Evolutionary conservation across 306 rosid species (phyloP).

Genomic region (Ormosia semicastrata): DNA sequence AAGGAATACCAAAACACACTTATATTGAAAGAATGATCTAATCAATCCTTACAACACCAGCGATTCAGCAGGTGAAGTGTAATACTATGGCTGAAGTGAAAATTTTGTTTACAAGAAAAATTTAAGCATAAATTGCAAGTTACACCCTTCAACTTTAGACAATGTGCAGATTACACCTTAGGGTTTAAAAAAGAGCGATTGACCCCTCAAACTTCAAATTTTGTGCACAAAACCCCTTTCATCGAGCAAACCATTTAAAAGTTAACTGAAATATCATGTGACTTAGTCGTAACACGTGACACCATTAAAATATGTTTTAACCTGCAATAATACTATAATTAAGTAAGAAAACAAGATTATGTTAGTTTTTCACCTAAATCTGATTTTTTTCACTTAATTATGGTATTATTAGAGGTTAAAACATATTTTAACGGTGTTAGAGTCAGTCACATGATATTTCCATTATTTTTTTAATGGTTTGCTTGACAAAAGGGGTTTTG

Average conservation of each 20-base stretch:
- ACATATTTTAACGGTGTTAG: background rate
- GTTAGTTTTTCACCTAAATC: background rate
- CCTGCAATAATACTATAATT: background rate
- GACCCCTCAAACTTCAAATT: background rate
- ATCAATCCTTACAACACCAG: conserved; percentile 1
- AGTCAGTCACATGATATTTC: background rate
- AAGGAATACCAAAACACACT: background rate
- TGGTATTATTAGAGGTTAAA: background rate
- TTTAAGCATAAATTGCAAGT: background rate
- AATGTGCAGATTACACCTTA: background rate
- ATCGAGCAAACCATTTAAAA: background rate
- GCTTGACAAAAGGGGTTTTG: background rate
- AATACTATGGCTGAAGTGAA: background rate
- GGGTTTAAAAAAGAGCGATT: background rate
- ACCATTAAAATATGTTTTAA: background rate
- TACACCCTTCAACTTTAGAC: background rate
- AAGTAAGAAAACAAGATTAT: background rate
- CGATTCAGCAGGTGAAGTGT: background rate
- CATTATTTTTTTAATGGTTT: background rate
- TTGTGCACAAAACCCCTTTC: background rate
- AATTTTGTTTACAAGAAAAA: background rate
- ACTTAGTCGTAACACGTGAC: background rate
- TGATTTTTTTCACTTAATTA: background rate
- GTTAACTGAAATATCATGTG: background rate
- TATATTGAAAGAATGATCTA: conserved; percentile 4